Evolutionary conservation across 805 yeast species (phyloP).

Genomic region (Cyberlindnera meyerae): DNA sequence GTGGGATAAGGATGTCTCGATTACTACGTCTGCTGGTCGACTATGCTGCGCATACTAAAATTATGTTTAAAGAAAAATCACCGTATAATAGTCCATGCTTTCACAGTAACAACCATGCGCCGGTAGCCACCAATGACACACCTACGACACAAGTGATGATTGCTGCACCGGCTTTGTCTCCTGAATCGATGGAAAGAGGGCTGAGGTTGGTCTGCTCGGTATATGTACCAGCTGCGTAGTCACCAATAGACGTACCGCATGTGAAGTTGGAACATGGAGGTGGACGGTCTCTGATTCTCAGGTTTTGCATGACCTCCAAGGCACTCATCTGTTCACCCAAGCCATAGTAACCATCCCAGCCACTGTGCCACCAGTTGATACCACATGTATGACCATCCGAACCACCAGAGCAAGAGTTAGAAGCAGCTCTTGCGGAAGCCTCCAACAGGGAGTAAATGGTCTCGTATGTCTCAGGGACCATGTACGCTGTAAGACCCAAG

Average conservation of each 20-base stretch:
- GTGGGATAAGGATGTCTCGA: conserved; percentile 41
- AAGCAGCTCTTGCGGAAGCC: conserved; percentile 65
- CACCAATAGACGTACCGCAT: conserved; percentile 66
- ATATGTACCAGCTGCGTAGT: conserved; percentile 58
- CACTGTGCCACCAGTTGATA: conserved; percentile 53
- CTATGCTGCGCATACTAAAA: conserved; percentile 28
- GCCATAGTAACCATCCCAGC: conserved; percentile 69
- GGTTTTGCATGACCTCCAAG: conserved; percentile 48
- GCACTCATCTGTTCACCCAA: conserved; percentile 85
- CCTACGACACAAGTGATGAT: conserved; percentile 54
- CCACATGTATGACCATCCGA: conserved; percentile 81
- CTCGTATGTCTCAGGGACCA: conserved; percentile 51
- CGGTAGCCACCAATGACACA: conserved; percentile 32
- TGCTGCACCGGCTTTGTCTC: conserved; percentile 63
- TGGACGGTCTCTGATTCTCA: conserved; percentile 32
- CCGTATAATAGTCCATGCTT: too few species aligned
- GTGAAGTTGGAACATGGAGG: conserved; percentile 54
- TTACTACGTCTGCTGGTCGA: conserved; percentile 33
- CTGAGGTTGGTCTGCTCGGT: conserved; percentile 30
- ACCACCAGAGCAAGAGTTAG: conserved; percentile 77
- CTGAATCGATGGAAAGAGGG: conserved; percentile 34
- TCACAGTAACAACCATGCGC: conserved; percentile 36
- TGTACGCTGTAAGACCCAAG: conserved; percentile 55
- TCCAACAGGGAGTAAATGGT: conserved; percentile 42
- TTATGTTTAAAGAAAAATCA: too few species aligned